A percentile compares a stretch with the other conserved stretches of the same genome.
Conservation (phyloP, 768 basidiomycete species). For the Pholiota molesta region DNA sequence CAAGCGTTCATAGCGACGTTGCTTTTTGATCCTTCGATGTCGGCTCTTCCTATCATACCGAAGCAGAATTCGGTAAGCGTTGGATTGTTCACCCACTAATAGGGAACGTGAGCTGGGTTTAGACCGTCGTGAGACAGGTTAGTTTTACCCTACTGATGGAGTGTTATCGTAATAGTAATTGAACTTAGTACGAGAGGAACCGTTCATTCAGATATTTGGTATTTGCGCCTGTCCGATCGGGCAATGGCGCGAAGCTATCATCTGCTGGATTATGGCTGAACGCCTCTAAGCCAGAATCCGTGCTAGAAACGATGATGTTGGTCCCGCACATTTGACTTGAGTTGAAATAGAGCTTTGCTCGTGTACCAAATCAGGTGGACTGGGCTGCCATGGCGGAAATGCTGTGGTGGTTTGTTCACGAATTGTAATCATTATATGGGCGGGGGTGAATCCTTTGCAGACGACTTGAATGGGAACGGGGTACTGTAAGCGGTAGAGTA, state of each 20-base stretch:
- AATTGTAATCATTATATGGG: slow-evolving; percentile 69
- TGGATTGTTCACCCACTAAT: slow-evolving; percentile 77
- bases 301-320: slow-evolving; percentile 76
- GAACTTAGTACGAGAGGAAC: slow-evolving; percentile 85
- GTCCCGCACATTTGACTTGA: slow-evolving; percentile 66
- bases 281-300: slow-evolving; percentile 83
- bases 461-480: slow-evolving; percentile 77
- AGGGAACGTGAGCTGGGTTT: slow-evolving; percentile 84
- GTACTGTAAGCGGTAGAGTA: slow-evolving; percentile 80
- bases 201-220: slow-evolving; percentile 83
- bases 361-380: slow-evolving; percentile 65
- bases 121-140: slow-evolving; percentile 86
- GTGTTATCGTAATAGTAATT: slow-evolving; percentile 76
- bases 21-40: slow-evolving; percentile 85
- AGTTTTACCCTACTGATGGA: slow-evolving; percentile 86
- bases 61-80: slow-evolving; percentile 81
- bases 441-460: slow-evolving; percentile 78
- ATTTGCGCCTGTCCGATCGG: slow-evolving; percentile 79
- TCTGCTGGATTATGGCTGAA: slow-evolving; percentile 86
- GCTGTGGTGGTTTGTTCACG: slow-evolving; percentile 50
- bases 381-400: slow-evolving; percentile 56
- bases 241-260: slow-evolving; percentile 81
- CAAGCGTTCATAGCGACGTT: slow-evolving; percentile 85
- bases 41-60: slow-evolving; percentile 82
- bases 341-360: slow-evolving; percentile 72